A percentile compares a stretch with the other conserved stretches of the same genome.
Conservation (phyloP, 331 rosid genomes). For the Pyrus hybrid region DNA sequence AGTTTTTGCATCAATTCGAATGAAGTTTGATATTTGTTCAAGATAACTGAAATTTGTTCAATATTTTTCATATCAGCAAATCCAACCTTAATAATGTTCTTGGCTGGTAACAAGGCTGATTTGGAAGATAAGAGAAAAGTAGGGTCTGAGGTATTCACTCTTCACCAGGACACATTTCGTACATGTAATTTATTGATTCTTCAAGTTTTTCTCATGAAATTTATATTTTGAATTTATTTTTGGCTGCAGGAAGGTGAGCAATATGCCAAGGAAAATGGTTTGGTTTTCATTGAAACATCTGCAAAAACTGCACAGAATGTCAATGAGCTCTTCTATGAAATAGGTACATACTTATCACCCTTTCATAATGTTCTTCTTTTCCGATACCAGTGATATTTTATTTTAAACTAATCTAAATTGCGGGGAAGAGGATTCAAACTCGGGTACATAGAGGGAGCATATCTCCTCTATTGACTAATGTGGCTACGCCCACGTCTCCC, state of each 20-base stretch:
- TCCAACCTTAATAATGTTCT: constrained; percentile 54
- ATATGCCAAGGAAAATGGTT: constrained; percentile 68
- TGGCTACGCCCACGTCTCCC: neutral
- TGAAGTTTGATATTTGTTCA: neutral
- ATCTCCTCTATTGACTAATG: neutral
- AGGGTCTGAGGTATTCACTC: constrained; percentile 42
- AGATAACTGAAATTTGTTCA: neutral
- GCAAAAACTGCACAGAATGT: constrained; percentile 87
- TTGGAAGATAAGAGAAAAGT: constrained; percentile 53
- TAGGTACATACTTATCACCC: constrained; percentile 41
- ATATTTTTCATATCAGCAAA: constrained; percentile 35
- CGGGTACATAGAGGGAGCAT: neutral
- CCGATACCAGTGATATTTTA: neutral
- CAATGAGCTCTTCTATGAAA: constrained; percentile 83
- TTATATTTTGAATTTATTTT: neutral
- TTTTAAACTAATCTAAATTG: too few relatives aligned
- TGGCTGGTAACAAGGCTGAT: constrained; percentile 83
- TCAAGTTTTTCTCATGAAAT: neutral
- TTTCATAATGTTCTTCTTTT: neutral
- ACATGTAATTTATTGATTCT: neutral
- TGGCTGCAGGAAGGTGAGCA: constrained; percentile 61
- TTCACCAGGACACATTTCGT: neutral
- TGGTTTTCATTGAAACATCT: constrained; percentile 75
- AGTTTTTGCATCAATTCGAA: neutral
- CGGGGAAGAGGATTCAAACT: neutral